A percentile compares a stretch with the other conserved stretches of the same genome.
Conservation (phyloP, 306 rosid species). For the Trifolium subterraneum region DNA sequence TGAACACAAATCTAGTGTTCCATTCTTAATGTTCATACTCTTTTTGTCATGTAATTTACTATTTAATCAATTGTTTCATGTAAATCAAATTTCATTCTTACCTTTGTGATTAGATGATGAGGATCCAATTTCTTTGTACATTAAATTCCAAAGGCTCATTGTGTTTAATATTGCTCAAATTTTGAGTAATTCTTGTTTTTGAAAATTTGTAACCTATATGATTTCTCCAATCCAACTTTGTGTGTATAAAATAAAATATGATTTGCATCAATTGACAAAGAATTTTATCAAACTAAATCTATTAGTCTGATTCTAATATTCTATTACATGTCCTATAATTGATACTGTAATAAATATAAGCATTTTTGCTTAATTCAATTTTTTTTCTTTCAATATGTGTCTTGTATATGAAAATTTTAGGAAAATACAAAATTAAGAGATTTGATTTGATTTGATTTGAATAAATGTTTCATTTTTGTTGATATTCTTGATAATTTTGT, state of each 20-base stretch:
- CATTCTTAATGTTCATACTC: neutral
- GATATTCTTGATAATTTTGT: conserved; percentile 13
- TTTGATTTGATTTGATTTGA: neutral
- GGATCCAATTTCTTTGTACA: neutral
- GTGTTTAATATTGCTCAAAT: neutral
- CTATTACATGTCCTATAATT: too few relatives aligned
- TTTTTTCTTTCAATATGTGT: neutral
- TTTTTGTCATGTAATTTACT: neutral
- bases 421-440: neutral
- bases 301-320: too few relatives aligned
- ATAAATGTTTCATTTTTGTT: neutral
- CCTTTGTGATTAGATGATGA: neutral
- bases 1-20: neutral
- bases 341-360: too few relatives aligned
- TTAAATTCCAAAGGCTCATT: neutral
- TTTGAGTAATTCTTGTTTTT: neutral
- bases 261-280: too few relatives aligned
- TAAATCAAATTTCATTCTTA: neutral
- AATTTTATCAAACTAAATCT: neutral
- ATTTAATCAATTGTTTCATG: neutral
- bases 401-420: neutral
- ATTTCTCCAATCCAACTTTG: neutral
- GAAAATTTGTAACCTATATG: neutral
- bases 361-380: too few relatives aligned
- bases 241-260: conserved; percentile 9